These are phyloP conservation scores for Lepidium aucheri DNA, from an alignment of 345 rosid species.

Conservation along the genomic window DNA sequence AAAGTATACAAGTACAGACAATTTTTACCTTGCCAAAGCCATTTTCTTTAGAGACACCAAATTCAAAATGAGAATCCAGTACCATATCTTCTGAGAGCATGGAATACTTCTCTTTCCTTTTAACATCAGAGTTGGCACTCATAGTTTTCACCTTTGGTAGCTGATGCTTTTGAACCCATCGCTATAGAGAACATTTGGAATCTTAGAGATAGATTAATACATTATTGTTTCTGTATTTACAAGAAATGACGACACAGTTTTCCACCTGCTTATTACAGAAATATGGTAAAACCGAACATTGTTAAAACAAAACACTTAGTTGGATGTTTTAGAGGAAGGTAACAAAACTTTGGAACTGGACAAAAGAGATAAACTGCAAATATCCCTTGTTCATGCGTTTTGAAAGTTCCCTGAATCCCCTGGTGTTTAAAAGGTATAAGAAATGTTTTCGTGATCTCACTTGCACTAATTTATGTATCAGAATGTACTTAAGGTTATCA, in stretches of 20 bases:
- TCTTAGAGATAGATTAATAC: neutral
- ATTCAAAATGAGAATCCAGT: conserved; percentile 10
- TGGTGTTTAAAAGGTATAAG: neutral
- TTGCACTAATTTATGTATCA: neutral
- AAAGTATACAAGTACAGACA: neutral
- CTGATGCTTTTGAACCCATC: conserved; percentile 16
- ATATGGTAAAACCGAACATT: neutral
- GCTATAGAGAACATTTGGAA: conserved; percentile 12
- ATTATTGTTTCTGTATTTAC: neutral
- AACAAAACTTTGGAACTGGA: neutral
- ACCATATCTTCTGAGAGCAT: neutral
- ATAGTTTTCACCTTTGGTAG: neutral
- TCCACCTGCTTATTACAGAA: neutral
- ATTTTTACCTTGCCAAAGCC: conserved; percentile 24
- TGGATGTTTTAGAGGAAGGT: neutral
- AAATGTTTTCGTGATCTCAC: neutral
- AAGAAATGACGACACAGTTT: neutral
- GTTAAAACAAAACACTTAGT: neutral
- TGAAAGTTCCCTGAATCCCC: neutral
- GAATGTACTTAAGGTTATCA: neutral
- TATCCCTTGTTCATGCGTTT: neutral
- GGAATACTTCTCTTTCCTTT: conserved; percentile 10
- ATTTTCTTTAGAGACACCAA: conserved; percentile 4
- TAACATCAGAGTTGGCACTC: conserved; percentile 1
- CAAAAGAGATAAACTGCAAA: neutral